Evolutionary conservation across 1,139 yeast genomes (phyloP).

Genomic region (Geotrichum citri-aurantii): DNA sequence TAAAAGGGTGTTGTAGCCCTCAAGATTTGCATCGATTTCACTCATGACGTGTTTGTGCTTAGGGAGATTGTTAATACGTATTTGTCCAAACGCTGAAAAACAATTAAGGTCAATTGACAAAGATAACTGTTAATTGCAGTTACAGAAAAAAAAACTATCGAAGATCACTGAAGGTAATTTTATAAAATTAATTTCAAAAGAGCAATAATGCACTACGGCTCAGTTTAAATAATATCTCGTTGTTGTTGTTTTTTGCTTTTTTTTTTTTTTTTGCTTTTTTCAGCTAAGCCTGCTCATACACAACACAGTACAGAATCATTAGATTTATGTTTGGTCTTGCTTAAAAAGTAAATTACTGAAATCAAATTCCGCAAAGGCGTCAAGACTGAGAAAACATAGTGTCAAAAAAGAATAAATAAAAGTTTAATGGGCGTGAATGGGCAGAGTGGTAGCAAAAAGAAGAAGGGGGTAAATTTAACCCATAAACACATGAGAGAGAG

Average conservation of each 20-base stretch:
- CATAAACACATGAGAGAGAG: no score
- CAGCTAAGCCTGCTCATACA: neutral
- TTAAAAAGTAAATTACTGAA: neutral
- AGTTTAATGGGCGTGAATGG: neutral
- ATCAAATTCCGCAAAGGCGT: neutral
- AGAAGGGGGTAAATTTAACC: neutral
- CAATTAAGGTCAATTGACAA: neutral
- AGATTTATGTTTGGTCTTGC: neutral
- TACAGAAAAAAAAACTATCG: no score
- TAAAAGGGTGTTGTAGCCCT: constrained; percentile 12
- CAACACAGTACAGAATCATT: neutral
- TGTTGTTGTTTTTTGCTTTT: neutral
- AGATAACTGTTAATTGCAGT: neutral
- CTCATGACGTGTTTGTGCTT: neutral
- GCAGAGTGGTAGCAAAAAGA: neutral
- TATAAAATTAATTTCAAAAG: neutral
- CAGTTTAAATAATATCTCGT: no score
- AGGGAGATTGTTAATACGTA: neutral
- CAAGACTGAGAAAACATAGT: neutral
- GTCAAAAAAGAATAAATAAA: neutral
- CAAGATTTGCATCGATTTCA: constrained; percentile 22
- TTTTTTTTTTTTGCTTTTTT: no score
- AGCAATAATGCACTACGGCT: neutral
- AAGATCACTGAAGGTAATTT: no score
- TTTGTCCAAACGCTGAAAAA: no score